Base-by-base conservation (phyloP, 164 flowering plant species). In the Aristolochia contorta region DNA sequence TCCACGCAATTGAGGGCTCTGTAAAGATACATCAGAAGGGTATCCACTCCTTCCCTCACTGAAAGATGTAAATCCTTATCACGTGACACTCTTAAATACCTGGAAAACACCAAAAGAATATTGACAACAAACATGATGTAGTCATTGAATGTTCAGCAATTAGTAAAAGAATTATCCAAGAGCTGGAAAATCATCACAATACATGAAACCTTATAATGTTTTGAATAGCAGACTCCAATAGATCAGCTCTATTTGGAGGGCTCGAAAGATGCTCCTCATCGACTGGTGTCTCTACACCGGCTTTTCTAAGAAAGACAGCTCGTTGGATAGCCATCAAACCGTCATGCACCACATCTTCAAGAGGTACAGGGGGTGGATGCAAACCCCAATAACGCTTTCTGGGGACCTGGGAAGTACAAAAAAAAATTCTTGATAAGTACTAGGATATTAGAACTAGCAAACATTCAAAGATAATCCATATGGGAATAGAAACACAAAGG, bases 341-440 rank as follows among this genome's bases (percentile, higher is more conserved):
- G 66, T 91, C 83, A 67, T 91, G 96, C 48, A 94, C 80, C 61
- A 94, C 95, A 76, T 84, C 88, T 77, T 91, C 99, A 65, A 94
- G 78, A 57, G 85, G 93, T 30, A 74, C 72, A 58, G 99, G 99
- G 47, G 99, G 99, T 72, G 97, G 99, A 74, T 94, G 99, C 82
- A 94, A 80, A 46, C 97, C 96, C 99, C 99, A 94, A 65, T 94
- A 94, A 16, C 96, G 85, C 60, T 88, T 91, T 75, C 95, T 81
- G 50, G 99, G 97, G 47, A 86, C 96, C 99, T 93, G 73, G 60
- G 71, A 56, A n/a, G 50, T 15, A 64, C 20, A 27, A 27, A 56
- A 56, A 0, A 15, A 23, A 15, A 18, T 12, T 1, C 18, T 27
- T 56, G 4, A 22, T 2, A 5, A 53, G 27, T 16, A 12, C 0